Base-by-base conservation (phyloP, 129 eudicot species). In the Mikania micrantha region DNA sequence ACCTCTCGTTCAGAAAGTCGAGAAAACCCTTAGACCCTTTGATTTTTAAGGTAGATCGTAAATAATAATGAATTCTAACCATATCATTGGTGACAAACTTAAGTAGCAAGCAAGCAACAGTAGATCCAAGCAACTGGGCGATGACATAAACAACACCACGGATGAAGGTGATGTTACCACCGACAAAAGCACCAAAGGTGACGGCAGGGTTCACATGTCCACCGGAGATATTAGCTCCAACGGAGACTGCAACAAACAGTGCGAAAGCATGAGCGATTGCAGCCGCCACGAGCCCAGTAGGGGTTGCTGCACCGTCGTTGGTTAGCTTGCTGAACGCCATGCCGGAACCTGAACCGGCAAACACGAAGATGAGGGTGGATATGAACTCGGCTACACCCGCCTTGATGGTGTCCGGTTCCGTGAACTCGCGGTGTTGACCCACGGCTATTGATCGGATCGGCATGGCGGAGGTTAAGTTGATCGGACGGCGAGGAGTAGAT, bases 191-290 rank as follows among this genome's bases (percentile, higher is more conserved):
- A 0, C 90, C 90, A 17, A 84, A 84, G 17, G 90, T 81, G 41
- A 84, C 90, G 19, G 86, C 86, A 7, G 88, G 88, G 67, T 83
- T 80, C 0, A 83, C 88, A 66, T 83, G 85, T 54, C 88, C 88
- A 28, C 86, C 86, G 1, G 86, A 84, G 65, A 84, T 84, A 67
- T 84, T 81, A 7, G 90, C 90, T 9, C 56, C 84, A 3, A 84
- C 70, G 2, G 90, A 71, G 12, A 84, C 86, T 1, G 84, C 85
- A 13, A 81, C 90, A 25, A 81, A 74, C 24, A 84, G 71, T 13
- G 79, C 86, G 56, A 84, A 78, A 21, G 75, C 86, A 29, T 84
- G 83, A 16, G 85, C 86, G 4, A 84, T 21, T 0, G 86, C 70
- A 0, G 90, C 86, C 5, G 84, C 71, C 13, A 78, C 15, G 31